phyloP scores from a whole-genome alignment of 106 monocot genomes.

The Dioscorea alata region DNA sequence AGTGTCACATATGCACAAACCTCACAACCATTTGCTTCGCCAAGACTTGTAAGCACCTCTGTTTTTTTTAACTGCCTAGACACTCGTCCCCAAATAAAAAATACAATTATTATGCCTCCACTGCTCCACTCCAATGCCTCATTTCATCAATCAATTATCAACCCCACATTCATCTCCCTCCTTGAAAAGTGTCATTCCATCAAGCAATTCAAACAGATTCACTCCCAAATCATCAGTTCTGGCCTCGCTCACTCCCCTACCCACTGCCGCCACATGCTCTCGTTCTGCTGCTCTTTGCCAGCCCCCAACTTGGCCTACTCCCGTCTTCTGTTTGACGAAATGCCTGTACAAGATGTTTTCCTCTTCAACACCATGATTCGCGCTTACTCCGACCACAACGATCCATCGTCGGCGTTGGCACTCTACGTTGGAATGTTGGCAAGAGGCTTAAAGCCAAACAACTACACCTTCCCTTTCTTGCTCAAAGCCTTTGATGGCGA shows the following conservation, averaged over 20 bases:
- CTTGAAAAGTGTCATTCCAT: slow-evolving; percentile 38
- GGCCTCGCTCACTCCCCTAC: slow-evolving; percentile 12
- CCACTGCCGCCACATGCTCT: slow-evolving; percentile 20
- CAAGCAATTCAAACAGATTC: slow-evolving; percentile 49
- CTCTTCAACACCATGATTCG: slow-evolving; percentile 40
- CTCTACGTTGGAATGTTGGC: slow-evolving; percentile 40
- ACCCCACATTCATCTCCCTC: slow-evolving; percentile 15
- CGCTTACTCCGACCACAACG: slow-evolving; percentile 26
- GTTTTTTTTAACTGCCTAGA: too few species aligned
- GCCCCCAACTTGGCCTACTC: slow-evolving; percentile 36
- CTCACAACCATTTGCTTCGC: too few species aligned
- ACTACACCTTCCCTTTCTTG: slow-evolving; percentile 48
- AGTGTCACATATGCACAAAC: too few species aligned
- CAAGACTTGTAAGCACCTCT: too few species aligned
- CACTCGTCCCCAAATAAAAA: too few species aligned
- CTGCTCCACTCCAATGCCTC: slow-evolving; percentile 5
- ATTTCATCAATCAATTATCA: background rate
- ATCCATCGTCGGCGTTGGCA: slow-evolving; percentile 21
- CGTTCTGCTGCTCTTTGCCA: slow-evolving; percentile 23
- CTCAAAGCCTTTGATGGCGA: slow-evolving; percentile 32
- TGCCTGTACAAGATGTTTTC: slow-evolving; percentile 23
- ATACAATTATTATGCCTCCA: too few species aligned
- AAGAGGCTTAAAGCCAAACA: slow-evolving; percentile 22
- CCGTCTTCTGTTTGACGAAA: slow-evolving; percentile 46
- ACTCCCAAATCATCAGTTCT: slow-evolving; percentile 40